Evolutionary conservation across 1,284 basidiomycete genomes (phyloP), one percentile per base, ranked within the genome.

Genomic region (Pseudomicrostroma phylloplanum): DNA sequence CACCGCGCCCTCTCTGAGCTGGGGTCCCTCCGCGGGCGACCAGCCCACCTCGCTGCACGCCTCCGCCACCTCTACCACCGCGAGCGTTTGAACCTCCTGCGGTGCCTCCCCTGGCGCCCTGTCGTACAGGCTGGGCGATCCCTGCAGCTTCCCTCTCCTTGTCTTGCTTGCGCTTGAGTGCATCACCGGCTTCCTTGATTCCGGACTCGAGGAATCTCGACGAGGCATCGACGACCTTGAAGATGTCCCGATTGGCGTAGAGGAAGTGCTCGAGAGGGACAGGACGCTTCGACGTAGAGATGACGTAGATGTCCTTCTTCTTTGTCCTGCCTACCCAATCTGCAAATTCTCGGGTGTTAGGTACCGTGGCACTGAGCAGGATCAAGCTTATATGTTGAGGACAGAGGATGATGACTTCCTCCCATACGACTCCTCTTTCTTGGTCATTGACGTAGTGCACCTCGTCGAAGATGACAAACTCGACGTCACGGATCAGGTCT

Each of bases 401-500:
- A 30, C 72, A 72, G 1, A 79, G 64, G 42, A 99, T 99, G 69
- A 99, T 99, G 40, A 98, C 96, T 81, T 99, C 96, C 81, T 99
- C 96, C 96, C 96, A 99, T 15, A 99, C 96, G 11, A 99, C 96
- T 58, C 96, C 96, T 76, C 96, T 85, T 92, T 99, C 96, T 17
- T 92, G 90, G 80, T 99, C 96, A 79, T 98, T 99, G 62, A 99
- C 93, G 80, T 99, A 99, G 81, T 99, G 96, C 13, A 99, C 96
- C 80, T 99, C 96, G 79, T 99, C 96, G 75, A 99, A 99, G 67
- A 99, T 96, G 26, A 99, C 96, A 78, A 97, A 99, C 79, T 98
- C 96, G 54, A 99, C 93, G 80, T 99, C 96, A 54, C 96, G 86
- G 72, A 99, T 98, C 39, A 99, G 83, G 81, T 98, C 96, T 15